Evolutionary conservation across 352 stramenopile species (phyloP).

Genomic region (Globisporangium splendens): DNA sequence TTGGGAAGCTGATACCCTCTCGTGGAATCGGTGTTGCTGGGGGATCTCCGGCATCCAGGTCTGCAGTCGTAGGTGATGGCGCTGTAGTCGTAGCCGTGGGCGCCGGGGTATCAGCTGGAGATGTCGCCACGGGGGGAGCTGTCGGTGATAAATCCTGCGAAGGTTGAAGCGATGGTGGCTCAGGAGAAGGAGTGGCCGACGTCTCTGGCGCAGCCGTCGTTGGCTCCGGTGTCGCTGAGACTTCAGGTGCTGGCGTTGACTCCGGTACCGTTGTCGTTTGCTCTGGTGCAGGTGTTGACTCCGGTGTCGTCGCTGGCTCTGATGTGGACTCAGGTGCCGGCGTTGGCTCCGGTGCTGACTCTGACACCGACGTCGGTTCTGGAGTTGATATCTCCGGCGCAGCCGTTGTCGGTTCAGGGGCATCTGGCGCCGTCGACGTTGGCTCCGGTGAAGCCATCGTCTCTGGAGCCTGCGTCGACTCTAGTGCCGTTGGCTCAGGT

Average conservation of each 20-base stretch:
- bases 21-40: neutral
- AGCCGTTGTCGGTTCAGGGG: neutral
- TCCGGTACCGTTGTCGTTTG: neutral
- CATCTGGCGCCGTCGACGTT: neutral
- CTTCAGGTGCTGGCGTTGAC: neutral
- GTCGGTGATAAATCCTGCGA: too few species aligned
- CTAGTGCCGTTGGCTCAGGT: neutral
- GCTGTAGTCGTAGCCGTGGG: neutral
- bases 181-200: neutral
- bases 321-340: too few species aligned
- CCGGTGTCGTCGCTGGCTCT: too few species aligned
- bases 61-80: neutral
- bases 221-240: too few species aligned
- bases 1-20: too few species aligned
- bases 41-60: conserved; percentile 8
- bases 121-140: too few species aligned
- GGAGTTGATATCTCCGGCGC: neutral
- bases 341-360: too few species aligned
- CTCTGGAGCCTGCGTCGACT: too few species aligned
- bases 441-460: neutral
- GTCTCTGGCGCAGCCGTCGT: neutral
- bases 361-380: neutral
- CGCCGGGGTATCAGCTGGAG: neutral
- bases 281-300: neutral
- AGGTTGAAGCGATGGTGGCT: too few species aligned